These are phyloP conservation scores for Aspergillus nomiae DNA, from an alignment of 2,329 filamentous ascomycete species.

Conservation along the genomic window DNA sequence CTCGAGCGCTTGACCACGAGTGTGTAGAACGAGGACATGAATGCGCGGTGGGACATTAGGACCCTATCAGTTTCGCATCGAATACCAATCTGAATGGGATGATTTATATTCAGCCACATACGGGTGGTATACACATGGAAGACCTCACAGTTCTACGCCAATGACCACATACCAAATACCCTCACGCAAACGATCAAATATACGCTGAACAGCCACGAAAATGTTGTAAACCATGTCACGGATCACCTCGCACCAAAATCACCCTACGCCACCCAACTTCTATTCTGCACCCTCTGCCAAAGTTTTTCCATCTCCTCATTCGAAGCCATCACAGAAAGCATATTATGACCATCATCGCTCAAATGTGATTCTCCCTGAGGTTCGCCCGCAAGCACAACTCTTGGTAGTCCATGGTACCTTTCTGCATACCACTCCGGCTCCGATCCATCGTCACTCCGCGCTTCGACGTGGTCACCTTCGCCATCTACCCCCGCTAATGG, in stretches of 20 bases:
- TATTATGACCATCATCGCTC: conserved; percentile 7
- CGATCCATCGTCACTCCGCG: conserved; percentile 11
- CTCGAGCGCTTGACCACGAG: neutral
- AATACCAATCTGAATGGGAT: neutral
- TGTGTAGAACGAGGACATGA: neutral
- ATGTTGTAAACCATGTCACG: neutral
- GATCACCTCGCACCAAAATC: neutral
- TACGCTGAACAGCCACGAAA: neutral
- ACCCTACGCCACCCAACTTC: conserved; percentile 6
- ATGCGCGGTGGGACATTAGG: neutral
- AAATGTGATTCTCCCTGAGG: conserved; percentile 12
- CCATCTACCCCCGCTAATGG: conserved; percentile 7
- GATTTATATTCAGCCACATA: neutral
- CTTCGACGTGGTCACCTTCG: conserved; percentile 9
- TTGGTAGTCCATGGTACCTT: conserved; percentile 14
- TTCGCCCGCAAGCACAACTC: conserved; percentile 22
- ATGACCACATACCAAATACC: neutral
- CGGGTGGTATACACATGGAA: too few species aligned
- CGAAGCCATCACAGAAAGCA: conserved; percentile 18
- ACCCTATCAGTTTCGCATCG: neutral
- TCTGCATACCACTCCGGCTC: conserved; percentile 20
- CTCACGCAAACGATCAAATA: neutral
- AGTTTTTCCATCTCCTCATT: conserved; percentile 21
- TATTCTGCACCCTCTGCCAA: conserved; percentile 13
- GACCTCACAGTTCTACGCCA: neutral